These are phyloP conservation scores for Trifolium repens DNA, from an alignment of 306 rosid species.

Conservation along the genomic window DNA sequence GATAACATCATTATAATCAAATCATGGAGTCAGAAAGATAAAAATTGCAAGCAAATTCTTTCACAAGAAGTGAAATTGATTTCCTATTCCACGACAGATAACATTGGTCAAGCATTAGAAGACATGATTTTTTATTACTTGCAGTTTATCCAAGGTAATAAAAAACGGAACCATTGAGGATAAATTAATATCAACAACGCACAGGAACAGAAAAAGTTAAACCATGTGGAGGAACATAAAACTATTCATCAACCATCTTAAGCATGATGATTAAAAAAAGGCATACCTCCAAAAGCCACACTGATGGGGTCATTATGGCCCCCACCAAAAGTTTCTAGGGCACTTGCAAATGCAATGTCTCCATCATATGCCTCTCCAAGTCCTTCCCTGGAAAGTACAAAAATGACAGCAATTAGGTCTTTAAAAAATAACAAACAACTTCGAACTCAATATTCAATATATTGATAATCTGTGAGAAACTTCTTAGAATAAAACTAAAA, in stretches of 20 bases:
- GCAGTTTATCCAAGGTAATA: neutral
- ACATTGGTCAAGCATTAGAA: neutral
- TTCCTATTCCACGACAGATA: neutral
- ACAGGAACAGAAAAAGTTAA: conserved; percentile 24
- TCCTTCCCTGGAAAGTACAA: conserved; percentile 76
- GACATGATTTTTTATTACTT: conserved; percentile 8
- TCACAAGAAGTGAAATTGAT: conserved; percentile 23
- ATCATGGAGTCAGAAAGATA: conserved; percentile 16
- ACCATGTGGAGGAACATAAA: conserved; percentile 19
- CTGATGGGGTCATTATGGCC: conserved; percentile 99
- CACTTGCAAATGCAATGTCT: conserved; percentile 98
- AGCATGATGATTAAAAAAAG: conserved; percentile 7
- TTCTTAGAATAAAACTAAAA: conserved; percentile 27
- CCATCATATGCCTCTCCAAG: conserved; percentile 99
- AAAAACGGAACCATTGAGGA: conserved; percentile 4
- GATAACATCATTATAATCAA: conserved; percentile 36
- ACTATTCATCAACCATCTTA: conserved; percentile 7
- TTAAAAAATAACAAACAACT: conserved; percentile 25
- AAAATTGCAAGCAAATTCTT: conserved; percentile 34
- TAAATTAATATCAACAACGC: conserved; percentile 15
- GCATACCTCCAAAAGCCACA: conserved; percentile 96
- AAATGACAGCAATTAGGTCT: conserved; percentile 44
- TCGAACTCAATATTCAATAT: conserved; percentile 38
- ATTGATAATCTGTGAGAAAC: conserved; percentile 26
- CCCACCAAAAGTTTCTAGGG: conserved; percentile 94